A percentile compares a stretch with the other conserved stretches of the same genome.
Conservation (phyloP, 2,329 filamentous ascomycete species). For the Grosmannia huntii region DNA sequence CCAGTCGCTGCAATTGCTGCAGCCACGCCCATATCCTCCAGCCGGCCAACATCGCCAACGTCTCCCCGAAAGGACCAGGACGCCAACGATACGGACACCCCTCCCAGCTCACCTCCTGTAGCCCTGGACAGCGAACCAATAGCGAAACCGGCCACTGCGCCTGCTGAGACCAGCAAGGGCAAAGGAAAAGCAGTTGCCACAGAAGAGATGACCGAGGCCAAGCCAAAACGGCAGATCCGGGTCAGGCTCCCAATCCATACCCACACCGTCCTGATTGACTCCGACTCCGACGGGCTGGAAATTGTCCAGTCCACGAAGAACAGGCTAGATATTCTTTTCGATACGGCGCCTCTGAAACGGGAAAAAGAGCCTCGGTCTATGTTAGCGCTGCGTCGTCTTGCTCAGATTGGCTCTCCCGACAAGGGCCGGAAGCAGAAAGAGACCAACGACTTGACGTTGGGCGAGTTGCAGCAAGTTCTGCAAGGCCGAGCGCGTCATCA, state of each 20-base stretch:
- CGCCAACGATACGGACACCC: slow-evolving; percentile 36
- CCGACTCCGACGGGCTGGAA: slow-evolving; percentile 42
- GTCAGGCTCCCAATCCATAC: slow-evolving; percentile 26
- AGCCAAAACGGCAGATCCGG: slow-evolving; percentile 33
- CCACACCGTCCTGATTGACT: slow-evolving; percentile 24
- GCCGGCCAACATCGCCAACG: slow-evolving; percentile 34
- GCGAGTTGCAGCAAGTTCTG: slow-evolving; percentile 41
- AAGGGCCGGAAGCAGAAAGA: slow-evolving; percentile 19
- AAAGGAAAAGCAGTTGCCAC: slow-evolving; percentile 42
- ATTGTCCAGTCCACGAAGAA: slow-evolving; percentile 38
- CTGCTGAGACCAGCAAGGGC: slow-evolving; percentile 33
- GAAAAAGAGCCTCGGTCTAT: slow-evolving; percentile 51
- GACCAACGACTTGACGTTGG: slow-evolving; percentile 27
- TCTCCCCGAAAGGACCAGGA: slow-evolving; percentile 38
- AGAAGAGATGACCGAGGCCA: slow-evolving; percentile 13
- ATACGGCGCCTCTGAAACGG: slow-evolving; percentile 51
- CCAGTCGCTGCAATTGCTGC: slow-evolving; percentile 12
- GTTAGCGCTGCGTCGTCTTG: slow-evolving; percentile 58
- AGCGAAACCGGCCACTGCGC: neutral
- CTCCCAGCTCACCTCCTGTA: slow-evolving; percentile 55
- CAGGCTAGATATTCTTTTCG: slow-evolving; percentile 52
- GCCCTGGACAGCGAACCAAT: neutral
- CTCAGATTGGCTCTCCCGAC: slow-evolving; percentile 52
- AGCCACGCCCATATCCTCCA: slow-evolving; percentile 36
- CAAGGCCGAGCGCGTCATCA: slow-evolving; percentile 65